Conservation (phyloP, 1,284 basidiomycete species). For the Leccinum griseonigrum region DNA sequence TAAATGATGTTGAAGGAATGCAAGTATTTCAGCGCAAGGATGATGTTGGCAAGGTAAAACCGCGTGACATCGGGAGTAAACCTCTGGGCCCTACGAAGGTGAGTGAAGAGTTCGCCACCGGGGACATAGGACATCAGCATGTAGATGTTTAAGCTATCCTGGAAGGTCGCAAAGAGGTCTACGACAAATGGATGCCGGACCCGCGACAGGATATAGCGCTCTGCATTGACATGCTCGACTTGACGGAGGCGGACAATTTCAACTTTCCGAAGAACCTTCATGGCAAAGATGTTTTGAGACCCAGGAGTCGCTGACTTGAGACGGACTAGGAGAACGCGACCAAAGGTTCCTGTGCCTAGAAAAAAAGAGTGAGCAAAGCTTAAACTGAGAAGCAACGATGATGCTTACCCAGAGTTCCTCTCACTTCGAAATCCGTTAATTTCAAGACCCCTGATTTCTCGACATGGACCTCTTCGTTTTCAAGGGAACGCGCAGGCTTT, state of each 20-base stretch:
- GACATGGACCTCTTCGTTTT: slow-evolving; percentile 67
- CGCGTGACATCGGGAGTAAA: slow-evolving; percentile 98
- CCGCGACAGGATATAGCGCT: slow-evolving; percentile 91
- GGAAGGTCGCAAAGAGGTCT: slow-evolving; percentile 93
- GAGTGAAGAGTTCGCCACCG: slow-evolving; percentile 95
- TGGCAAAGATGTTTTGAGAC: slow-evolving; percentile 73
- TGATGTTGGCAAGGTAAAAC: slow-evolving; percentile 97
- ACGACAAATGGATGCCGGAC: slow-evolving; percentile 82
- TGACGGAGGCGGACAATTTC: slow-evolving; percentile 96
- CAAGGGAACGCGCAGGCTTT: slow-evolving; percentile 55
- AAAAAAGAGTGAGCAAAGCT: slow-evolving; percentile 6
- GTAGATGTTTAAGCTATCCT: slow-evolving; percentile 94
- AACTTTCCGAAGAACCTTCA: slow-evolving; percentile 91
- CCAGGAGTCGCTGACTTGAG: slow-evolving; percentile 51
- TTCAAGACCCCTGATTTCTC: slow-evolving; percentile 52
- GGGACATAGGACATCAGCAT: slow-evolving; percentile 99
- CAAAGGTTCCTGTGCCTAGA: slow-evolving; percentile 91
- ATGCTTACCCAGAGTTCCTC: slow-evolving; percentile 66
- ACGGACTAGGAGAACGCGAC: slow-evolving; percentile 83
- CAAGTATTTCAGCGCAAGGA: slow-evolving; percentile 93
- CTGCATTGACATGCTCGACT: slow-evolving; percentile 97
- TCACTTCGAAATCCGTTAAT: slow-evolving; percentile 77
- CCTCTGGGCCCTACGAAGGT: slow-evolving; percentile 87
- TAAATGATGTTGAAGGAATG: slow-evolving; percentile 99
- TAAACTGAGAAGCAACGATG: slow-evolving; percentile 3